phyloP scores from a whole-genome alignment of 805 yeast genomes.

The Nakazawaea laoshanensis region DNA sequence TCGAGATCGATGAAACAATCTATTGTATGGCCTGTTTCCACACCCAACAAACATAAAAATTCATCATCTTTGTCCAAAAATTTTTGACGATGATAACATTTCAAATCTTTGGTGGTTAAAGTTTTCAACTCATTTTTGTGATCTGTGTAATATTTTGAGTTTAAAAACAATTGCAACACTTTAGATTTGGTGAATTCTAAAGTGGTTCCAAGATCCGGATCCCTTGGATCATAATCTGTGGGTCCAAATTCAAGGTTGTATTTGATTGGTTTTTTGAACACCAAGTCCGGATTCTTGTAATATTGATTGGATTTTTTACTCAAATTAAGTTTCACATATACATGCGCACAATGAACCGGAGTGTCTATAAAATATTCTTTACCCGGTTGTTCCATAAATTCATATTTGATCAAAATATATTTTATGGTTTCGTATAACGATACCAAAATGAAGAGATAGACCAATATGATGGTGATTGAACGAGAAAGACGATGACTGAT shows the following conservation, averaged over 20 bases:
- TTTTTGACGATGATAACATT: constrained; percentile 24
- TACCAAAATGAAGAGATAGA: constrained; percentile 15
- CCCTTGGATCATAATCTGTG: constrained; percentile 58
- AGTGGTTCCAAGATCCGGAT: constrained; percentile 65
- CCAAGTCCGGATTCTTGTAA: constrained; percentile 13
- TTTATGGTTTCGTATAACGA: constrained; percentile 17
- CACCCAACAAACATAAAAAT: constrained; percentile 40
- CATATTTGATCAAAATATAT: constrained; percentile 16
- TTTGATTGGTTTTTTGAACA: constrained; percentile 28
- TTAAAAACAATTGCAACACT: constrained; percentile 45
- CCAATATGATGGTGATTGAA: constrained; percentile 18
- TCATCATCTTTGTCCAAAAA: constrained; percentile 31
- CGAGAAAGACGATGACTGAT: constrained; percentile 1
- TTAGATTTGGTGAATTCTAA: constrained; percentile 53
- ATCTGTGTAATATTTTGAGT: constrained; percentile 22
- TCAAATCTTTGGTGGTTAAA: constrained; percentile 21
- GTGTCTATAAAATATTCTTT: constrained; percentile 58
- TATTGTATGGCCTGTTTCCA: constrained; percentile 44
- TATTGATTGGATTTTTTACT: constrained; percentile 12
- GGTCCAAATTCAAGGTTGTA: constrained; percentile 78
- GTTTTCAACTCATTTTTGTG: constrained; percentile 11
- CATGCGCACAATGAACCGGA: constrained; percentile 75
- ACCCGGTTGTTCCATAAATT: constrained; percentile 18
- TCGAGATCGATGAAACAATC: constrained; percentile 22
- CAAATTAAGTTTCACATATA: constrained; percentile 46